Percentiles rank a stretch among this genome's conserved stretches.
These are phyloP conservation scores for Fraxinus sp. DNA, from an alignment of 305 asterid genomes.

Conservation along the genomic window DNA sequence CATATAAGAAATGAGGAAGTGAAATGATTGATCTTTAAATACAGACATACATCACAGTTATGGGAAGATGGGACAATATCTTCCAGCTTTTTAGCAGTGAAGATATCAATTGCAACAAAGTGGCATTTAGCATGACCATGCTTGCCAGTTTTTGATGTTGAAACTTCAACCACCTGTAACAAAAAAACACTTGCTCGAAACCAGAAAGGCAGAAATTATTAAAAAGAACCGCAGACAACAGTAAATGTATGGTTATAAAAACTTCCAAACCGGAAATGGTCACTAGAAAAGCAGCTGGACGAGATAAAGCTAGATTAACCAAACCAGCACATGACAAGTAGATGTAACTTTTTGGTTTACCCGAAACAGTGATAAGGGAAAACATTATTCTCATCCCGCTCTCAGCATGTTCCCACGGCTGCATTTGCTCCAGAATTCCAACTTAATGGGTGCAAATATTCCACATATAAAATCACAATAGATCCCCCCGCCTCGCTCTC, in stretches of 20 bases:
- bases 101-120: constrained; percentile 78
- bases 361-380: not conserved
- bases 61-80: constrained; percentile 92
- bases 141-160: constrained; percentile 91
- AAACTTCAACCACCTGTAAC: constrained; percentile 75
- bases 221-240: not conserved
- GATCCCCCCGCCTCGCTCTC: not conserved
- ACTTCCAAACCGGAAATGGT: not conserved
- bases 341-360: not conserved
- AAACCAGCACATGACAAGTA: not conserved
- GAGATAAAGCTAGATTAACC: not conserved
- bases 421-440: not conserved
- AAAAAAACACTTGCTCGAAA: not conserved
- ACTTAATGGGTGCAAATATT: not conserved
- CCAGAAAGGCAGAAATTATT: not conserved
- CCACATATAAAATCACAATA: not conserved
- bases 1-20: not conserved
- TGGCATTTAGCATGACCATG: constrained; percentile 91
- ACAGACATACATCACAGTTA: constrained; percentile 60
- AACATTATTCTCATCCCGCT: not conserved
- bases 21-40: not conserved
- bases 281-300: not conserved
- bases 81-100: constrained; percentile 80
- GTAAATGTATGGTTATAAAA: not conserved
- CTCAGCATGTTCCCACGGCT: not conserved